Evolutionary conservation across 768 basidiomycete genomes (phyloP).

Genomic region (Amyloporia xantha): DNA sequence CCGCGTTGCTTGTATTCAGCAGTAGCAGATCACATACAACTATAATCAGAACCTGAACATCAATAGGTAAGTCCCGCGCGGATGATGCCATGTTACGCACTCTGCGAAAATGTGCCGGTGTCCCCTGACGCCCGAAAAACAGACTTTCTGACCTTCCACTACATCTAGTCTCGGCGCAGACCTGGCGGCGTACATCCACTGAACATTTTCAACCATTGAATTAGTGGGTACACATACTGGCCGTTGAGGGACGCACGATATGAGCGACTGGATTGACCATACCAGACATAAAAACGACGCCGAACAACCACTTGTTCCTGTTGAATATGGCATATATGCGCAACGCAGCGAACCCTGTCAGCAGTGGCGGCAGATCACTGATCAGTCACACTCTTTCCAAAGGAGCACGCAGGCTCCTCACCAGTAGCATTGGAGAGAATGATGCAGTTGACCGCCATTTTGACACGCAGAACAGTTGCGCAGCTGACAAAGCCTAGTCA

Average conservation of each 20-base stretch:
- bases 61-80: background rate
- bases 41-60: background rate
- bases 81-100: background rate
- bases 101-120: background rate
- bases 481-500: background rate
- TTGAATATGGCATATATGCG: constrained; percentile 1
- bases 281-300: background rate
- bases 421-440: background rate
- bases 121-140: background rate
- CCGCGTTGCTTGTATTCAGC: background rate
- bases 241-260: background rate
- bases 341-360: background rate
- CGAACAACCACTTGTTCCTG: background rate
- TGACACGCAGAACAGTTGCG: background rate
- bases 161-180: background rate
- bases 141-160: background rate
- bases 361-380: too few relatives aligned
- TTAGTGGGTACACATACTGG: too few relatives aligned
- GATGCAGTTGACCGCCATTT: background rate
- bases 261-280: background rate
- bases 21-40: background rate
- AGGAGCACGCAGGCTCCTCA: background rate
- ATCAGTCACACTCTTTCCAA: background rate
- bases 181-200: background rate
- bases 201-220: background rate